Evolutionary conservation across 192 early-diverging fungal genomes (phyloP).

Genomic region (Radiomyces spectabilis): DNA sequence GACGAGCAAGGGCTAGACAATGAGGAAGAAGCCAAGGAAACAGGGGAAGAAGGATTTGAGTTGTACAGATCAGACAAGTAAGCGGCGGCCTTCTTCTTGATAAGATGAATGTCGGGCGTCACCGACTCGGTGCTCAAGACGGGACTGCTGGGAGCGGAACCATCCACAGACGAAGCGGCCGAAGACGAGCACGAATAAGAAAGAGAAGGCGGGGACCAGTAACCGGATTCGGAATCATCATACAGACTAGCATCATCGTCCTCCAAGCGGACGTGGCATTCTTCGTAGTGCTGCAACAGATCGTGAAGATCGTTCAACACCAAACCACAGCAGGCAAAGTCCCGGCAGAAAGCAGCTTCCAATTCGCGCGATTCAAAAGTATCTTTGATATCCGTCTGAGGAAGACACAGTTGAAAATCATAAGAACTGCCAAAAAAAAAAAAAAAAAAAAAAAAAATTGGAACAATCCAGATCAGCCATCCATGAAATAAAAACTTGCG

Average conservation of each 20-base stretch:
- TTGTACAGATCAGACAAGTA: conserved; percentile 21
- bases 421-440: conserved; percentile 13
- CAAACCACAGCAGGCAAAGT: conserved; percentile 93
- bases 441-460: not conserved
- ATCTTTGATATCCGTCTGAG: conserved; percentile 20
- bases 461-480: not conserved
- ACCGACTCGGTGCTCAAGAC: conserved; percentile 5
- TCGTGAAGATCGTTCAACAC: conserved; percentile 87
- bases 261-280: conserved; percentile 85
- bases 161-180: not conserved
- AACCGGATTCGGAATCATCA: conserved; percentile 24
- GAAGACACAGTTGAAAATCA: conserved; percentile 19
- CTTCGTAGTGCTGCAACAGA: conserved; percentile 94
- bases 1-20: conserved; percentile 1
- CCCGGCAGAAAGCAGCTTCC: conserved; percentile 88
- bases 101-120: conserved; percentile 3
- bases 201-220: conserved; percentile 11
- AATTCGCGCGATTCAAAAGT: conserved; percentile 58
- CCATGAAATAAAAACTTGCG: not conserved
- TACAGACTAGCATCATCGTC: conserved; percentile 61
- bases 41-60: not conserved
- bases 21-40: conserved; percentile 4
- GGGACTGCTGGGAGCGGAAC: conserved; percentile 10
- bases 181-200: not conserved
- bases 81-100: conserved; percentile 28